Conservation (phyloP, 2,329 filamentous ascomycete species). For the Claviceps maximensis region DNA sequence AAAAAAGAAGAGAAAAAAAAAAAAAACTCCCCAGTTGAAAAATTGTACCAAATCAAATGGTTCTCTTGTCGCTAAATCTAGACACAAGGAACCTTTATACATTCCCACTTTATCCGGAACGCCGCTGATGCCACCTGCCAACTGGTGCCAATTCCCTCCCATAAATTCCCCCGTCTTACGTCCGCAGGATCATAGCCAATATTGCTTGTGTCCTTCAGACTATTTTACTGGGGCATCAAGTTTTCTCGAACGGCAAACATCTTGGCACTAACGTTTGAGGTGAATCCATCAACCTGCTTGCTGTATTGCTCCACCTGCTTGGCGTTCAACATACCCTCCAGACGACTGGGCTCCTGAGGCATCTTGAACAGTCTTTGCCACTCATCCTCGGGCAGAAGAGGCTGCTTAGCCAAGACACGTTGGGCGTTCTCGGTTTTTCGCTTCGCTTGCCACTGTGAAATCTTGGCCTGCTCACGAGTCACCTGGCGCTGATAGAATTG, state of each 20-base stretch:
- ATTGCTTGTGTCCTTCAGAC: not conserved
- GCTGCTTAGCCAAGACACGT: conserved; percentile 74
- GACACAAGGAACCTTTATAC: conserved; percentile 21
- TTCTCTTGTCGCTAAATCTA: conserved; percentile 21
- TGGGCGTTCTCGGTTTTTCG: conserved; percentile 90
- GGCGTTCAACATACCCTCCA: conserved; percentile 90
- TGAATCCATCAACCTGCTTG: conserved; percentile 92
- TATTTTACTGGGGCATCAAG: conserved; percentile 41
- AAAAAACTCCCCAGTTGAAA: not conserved
- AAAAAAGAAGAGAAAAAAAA: not conserved
- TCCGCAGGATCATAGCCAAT: conserved; percentile 1
- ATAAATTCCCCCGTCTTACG: conserved; percentile 5
- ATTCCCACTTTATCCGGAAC: conserved; percentile 27
- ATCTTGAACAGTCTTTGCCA: conserved; percentile 98
- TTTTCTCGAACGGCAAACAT: conserved; percentile 89
- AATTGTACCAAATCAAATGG: conserved; percentile 12
- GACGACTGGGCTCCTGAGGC: conserved; percentile 79
- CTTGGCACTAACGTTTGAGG: conserved; percentile 81
- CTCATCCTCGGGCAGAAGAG: conserved; percentile 85
- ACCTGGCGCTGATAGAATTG: conserved; percentile 91
- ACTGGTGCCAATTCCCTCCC: conserved; percentile 17
- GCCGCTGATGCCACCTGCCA: conserved; percentile 28
- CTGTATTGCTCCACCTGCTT: conserved; percentile 97
- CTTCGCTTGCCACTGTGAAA: conserved; percentile 91
- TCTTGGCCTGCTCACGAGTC: conserved; percentile 89